Conservation (phyloP, 306 rosid genomes). For the Quercus alba region DNA sequence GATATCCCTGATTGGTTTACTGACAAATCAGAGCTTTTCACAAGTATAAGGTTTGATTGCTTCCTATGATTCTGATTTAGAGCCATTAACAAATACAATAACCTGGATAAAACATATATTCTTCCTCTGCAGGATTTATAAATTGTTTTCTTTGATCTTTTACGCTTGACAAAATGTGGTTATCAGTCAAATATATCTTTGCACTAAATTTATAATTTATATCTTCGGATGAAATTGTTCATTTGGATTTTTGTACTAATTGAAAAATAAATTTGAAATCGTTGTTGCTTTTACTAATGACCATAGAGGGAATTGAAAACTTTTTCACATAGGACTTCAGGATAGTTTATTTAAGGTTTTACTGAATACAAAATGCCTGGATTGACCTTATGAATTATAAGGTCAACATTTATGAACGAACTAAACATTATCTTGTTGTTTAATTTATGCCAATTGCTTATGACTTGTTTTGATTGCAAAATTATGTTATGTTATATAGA, state of each 20-base stretch:
- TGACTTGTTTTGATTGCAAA: slow-evolving; percentile 33
- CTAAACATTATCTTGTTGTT: slow-evolving; percentile 2
- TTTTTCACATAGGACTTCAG: background rate
- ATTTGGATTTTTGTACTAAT: background rate
- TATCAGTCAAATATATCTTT: background rate
- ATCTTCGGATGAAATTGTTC: background rate
- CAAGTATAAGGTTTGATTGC: slow-evolving; percentile 74
- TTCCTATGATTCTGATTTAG: slow-evolving; percentile 13
- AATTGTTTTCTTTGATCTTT: background rate
- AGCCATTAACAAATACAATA: background rate
- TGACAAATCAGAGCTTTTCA: slow-evolving; percentile 88
- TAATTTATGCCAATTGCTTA: slow-evolving; percentile 20
- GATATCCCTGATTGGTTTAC: slow-evolving; percentile 98
- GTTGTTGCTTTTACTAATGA: background rate
- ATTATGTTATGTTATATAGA: slow-evolving; percentile 45
- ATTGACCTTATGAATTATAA: background rate
- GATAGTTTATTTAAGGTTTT: background rate
- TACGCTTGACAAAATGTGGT: background rate
- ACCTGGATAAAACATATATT: background rate
- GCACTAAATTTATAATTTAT: background rate
- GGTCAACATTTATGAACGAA: background rate
- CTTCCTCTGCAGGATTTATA: background rate
- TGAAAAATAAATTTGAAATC: too few relatives aligned
- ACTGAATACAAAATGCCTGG: background rate
- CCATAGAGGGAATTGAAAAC: background rate